Evolutionary conservation across 257 asterid species (phyloP), one percentile per base, ranked within the genome.

Genomic region (Solanum piurae): DNA sequence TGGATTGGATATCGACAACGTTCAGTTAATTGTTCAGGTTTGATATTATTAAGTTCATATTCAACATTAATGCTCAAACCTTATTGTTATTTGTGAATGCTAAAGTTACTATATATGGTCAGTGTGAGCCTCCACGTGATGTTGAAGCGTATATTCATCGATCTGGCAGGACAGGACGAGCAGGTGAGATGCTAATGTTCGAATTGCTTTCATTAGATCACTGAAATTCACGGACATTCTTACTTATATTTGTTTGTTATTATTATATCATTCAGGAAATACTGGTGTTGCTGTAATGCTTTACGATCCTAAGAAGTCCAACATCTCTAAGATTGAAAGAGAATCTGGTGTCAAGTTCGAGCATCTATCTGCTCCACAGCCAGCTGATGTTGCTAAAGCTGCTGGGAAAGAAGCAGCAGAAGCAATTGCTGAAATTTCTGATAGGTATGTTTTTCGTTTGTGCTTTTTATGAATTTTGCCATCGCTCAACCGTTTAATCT

Each of bases 101-200:
- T 91, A 87, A 88, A 83, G n/a, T 83, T 76, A 21, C 72, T 75
- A 64, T 31, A 64, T 85, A 18, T 90, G 86, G 52, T 91, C 83
- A 97, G 99, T 97, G 99, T 89, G 99, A 97, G 98, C 99, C 6
- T 98, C 99, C 44, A 95, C 84, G 94, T 83, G 98, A 96, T 86
- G 99, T 95, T 31, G 99, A 96, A 91, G 99, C 95, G 49, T 96
- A 97, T 91, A 97, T 97, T 90, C 99, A 97, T 93, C 94, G 99
- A 16, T 97, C 99, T 91, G 99, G 99, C 85, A 91, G 99, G 87
- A 97, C 99, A n/a, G 99, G 99, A 49, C 93, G 99, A 90, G 99
- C 99, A 52, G 98, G 99, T 95, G 87, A 84, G 86, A 86, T 74
- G n/a, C 66, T 88, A 66, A 68, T 92, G 25, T 74, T 88, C 6